A percentile compares a stretch with the other conserved stretches of the same genome.
Evolutionary conservation across 202 grass and related monocot species (phyloP).

Genomic region (Schoenoplectus triqueter): DNA sequence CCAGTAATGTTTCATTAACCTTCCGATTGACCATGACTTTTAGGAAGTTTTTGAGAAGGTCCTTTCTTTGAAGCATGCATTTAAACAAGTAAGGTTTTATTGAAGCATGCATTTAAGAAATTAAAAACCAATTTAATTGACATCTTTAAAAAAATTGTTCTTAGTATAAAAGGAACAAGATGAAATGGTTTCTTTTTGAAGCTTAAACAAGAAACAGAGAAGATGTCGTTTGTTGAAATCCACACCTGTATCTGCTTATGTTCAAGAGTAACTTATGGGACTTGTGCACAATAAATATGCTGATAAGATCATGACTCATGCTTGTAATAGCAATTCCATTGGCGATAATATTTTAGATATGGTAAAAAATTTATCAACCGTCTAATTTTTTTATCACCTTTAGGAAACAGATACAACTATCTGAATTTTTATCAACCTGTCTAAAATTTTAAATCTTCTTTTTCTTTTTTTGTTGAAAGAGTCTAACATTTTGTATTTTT

Average conservation of each 20-base stretch:
- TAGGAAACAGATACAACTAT: neutral
- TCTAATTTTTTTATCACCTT: neutral
- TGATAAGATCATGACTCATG: too few species aligned
- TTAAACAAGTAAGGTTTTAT: neutral
- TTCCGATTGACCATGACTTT: neutral
- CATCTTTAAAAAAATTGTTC: neutral
- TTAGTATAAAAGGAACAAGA: neutral
- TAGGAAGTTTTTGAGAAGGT: neutral
- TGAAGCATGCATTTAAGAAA: neutral
- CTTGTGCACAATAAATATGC: neutral
- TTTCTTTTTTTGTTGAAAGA: neutral
- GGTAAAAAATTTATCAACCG: neutral
- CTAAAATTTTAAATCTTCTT: neutral
- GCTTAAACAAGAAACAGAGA: neutral
- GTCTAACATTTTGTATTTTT: neutral
- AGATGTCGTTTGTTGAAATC: neutral
- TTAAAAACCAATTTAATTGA: neutral
- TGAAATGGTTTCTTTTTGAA: neutral
- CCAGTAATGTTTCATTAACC: neutral
- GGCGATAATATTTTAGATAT: neutral
- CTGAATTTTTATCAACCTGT: neutral
- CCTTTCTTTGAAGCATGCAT: neutral
- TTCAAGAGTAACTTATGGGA: neutral
- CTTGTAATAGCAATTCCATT: too few species aligned
- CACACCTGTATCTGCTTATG: neutral